phyloP scores from a whole-genome alignment of 495 filamentous ascomycete genomes.

The Hypoxylon fragiforme region DNA sequence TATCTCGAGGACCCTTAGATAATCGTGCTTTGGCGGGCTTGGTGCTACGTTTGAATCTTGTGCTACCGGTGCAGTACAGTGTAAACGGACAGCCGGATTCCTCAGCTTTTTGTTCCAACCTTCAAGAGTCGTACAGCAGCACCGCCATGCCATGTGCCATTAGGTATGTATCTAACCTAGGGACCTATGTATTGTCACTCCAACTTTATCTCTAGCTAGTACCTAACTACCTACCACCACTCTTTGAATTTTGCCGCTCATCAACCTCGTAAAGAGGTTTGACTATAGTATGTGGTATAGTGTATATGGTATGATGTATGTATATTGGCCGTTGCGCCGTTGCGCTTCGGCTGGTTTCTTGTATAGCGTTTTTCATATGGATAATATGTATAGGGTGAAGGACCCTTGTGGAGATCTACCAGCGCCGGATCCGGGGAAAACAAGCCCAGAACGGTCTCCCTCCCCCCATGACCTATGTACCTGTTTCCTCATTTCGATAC shows the following conservation, averaged over 20 bases:
- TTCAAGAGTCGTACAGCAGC: conserved; percentile 5
- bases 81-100: not conserved
- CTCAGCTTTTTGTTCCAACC: not conserved
- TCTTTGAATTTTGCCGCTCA: conserved; percentile 29
- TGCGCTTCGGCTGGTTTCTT: conserved; percentile 10
- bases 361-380: conserved; percentile 25
- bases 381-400: conserved; percentile 32
- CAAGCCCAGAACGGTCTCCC: conserved; percentile 26
- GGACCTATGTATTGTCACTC: too few species aligned
- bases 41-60: too few species aligned
- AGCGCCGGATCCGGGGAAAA: conserved; percentile 26
- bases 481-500: too few species aligned
- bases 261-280: conserved; percentile 10
- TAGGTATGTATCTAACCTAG: too few species aligned
- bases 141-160: conserved; percentile 13
- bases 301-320: not conserved
- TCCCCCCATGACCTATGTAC: conserved; percentile 5
- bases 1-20: too few species aligned
- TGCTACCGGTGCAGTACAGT: too few species aligned
- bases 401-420: conserved; percentile 31
- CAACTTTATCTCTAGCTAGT: not conserved
- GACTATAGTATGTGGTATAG: conserved; percentile 4
- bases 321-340: conserved; percentile 6
- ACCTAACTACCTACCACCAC: not conserved
- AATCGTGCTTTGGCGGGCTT: too few species aligned